Evolutionary conservation across 192 early-diverging fungal species (phyloP).

Genomic region (Podila horticola): DNA sequence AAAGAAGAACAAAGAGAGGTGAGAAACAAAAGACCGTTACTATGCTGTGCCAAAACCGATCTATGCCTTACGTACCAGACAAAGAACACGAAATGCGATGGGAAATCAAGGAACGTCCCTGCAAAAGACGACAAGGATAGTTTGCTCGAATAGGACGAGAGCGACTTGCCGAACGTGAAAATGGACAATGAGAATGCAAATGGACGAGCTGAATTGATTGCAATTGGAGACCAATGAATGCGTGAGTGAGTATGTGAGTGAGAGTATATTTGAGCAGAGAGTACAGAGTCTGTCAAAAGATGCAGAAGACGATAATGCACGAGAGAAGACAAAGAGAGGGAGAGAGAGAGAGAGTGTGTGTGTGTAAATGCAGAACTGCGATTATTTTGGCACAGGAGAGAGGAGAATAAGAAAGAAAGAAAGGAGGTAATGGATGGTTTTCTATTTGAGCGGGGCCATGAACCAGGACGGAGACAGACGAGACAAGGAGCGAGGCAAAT

Average conservation of each 20-base stretch:
- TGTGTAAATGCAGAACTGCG: conserved; percentile 2
- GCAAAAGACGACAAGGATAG: too few species aligned
- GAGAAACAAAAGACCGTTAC: neutral
- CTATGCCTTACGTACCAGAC: too few species aligned
- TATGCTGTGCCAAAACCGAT: too few species aligned
- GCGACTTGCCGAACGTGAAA: too few species aligned
- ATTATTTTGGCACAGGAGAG: neutral
- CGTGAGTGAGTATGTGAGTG: neutral
- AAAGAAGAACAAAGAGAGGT: neutral
- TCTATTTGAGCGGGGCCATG: too few species aligned
- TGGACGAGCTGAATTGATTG: neutral
- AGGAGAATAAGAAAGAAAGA: neutral
- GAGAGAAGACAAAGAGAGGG: neutral
- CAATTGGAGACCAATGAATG: neutral
- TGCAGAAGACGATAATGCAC: too few species aligned
- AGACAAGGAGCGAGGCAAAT: too few species aligned
- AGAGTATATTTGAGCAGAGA: neutral
- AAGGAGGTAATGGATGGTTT: too few species aligned
- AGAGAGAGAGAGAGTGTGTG: neutral
- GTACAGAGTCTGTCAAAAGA: neutral
- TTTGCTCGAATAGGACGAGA: too few species aligned
- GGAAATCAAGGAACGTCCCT: too few species aligned
- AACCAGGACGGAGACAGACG: too few species aligned
- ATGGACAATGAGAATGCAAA: neutral
- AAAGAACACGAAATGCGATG: neutral